A percentile compares a stretch with the other conserved stretches of the same genome.
Evolutionary conservation across 805 yeast genomes (phyloP).

Genomic region (Saccharomyces eubayanus): DNA sequence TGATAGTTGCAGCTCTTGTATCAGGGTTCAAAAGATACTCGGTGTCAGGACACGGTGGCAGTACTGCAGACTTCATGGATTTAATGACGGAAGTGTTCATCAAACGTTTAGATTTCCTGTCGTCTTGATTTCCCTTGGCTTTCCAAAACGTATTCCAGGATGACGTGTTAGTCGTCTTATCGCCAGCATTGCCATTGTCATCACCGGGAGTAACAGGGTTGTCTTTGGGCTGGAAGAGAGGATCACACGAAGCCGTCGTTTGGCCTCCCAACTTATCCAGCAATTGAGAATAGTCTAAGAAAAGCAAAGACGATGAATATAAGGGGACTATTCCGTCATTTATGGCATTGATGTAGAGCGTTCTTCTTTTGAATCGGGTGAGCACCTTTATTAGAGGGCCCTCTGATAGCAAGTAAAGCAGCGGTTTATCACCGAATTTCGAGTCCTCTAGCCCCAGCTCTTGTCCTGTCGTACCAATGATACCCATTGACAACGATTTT

Average conservation of each 20-base stretch:
- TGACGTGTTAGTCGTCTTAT: not conserved
- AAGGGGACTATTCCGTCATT: constrained; percentile 81
- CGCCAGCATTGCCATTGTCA: not conserved
- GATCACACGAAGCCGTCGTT: not conserved
- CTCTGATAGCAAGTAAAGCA: constrained; percentile 55
- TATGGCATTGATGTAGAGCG: constrained; percentile 64
- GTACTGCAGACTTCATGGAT: constrained; percentile 49
- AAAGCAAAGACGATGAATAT: constrained; percentile 61
- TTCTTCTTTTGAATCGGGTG: constrained; percentile 50
- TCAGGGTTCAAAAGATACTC: constrained; percentile 51
- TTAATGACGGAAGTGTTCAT: constrained; percentile 51
- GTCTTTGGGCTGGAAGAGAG: not conserved
- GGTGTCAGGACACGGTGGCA: constrained; percentile 55
- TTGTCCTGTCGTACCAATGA: constrained; percentile 74
- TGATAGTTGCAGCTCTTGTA: constrained; percentile 43
- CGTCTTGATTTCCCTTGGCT: not conserved
- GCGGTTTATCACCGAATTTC: constrained; percentile 40
- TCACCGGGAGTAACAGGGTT: not conserved
- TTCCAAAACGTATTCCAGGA: not conserved
- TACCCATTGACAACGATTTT: constrained; percentile 59
- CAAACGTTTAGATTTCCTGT: constrained; percentile 33
- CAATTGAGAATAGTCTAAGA: constrained; percentile 43
- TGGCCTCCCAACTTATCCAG: not conserved
- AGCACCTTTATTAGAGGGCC: constrained; percentile 52
- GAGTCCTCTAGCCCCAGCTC: constrained; percentile 52